phyloP scores from a whole-genome alignment of 768 basidiomycete species.

The Auricularia cornea region DNA sequence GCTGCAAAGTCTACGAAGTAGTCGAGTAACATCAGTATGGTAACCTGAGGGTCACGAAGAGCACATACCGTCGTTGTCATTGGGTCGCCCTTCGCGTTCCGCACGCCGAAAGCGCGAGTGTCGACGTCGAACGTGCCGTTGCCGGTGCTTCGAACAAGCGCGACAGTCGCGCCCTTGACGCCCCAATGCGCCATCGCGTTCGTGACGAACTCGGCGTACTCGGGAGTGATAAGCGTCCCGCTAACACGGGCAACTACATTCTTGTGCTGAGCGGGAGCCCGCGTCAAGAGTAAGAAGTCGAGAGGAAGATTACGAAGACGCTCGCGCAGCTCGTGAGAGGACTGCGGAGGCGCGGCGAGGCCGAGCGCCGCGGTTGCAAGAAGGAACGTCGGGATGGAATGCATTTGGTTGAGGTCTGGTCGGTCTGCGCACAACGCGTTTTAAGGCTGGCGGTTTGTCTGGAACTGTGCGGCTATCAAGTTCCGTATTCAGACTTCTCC shows the following conservation, averaged over 20 bases:
- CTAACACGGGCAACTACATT: background rate
- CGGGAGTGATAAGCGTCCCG: background rate
- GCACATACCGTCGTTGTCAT: background rate
- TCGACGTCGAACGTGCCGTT: conserved; percentile 3
- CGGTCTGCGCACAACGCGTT: no score
- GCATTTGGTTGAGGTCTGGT: no score
- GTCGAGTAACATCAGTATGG: no score
- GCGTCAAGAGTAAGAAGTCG: background rate
- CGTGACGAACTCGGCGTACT: background rate
- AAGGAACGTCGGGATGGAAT: background rate
- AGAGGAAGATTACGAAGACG: background rate
- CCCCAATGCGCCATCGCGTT: background rate
- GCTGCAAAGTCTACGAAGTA: background rate
- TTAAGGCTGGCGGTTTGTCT: no score
- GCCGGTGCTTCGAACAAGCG: conserved; percentile 1
- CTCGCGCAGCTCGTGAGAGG: background rate
- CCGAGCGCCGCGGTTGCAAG: background rate
- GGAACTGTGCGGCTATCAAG: no score
- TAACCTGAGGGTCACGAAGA: background rate
- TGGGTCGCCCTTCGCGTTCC: background rate
- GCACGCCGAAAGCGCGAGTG: conserved; percentile 3
- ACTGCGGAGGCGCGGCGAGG: background rate
- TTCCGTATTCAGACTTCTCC: no score
- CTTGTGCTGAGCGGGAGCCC: background rate
- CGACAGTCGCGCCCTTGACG: conserved; percentile 6